Evolutionary conservation across 306 rosid genomes (phyloP), one percentile per base, ranked within the genome.

Genomic region (Casuarina cunninghamiana): DNA sequence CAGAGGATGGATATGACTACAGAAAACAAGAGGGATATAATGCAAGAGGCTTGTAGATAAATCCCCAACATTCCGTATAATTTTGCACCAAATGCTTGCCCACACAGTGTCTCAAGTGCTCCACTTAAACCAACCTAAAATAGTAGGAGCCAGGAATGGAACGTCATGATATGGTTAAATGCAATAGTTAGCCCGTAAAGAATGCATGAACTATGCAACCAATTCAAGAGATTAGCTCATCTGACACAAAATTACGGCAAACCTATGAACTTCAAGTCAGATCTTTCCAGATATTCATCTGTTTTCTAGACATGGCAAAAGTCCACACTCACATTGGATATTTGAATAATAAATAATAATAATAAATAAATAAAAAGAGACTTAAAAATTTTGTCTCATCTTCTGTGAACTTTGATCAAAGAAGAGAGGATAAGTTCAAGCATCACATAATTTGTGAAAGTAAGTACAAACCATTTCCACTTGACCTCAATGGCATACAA

Each of bases 101-200:
- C 98, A 35, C 98, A 94, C 0, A 91, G 87, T 37, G 97, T 94
- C 87, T 94, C 97, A 16, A 94, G 83, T 58, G 96, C 90, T 67
- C 98, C 98, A 79, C 97, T 94, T 69, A 88, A 84, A 9, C 96
- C 98, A 72, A 88, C 81, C 98, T 94, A 68, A 3, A 66, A 63
- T 15, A 62, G 77, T 69, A 78, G 44, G 16, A 75, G 61, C 15
- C 58, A 68, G 35, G 53, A 72, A 57, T 13, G 12, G 53, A 73
- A 54, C 39, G 67, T 3, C 32, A 77, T 21, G 6, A 58, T 0
- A 26, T 19, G 13, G 65, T 58, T 58, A 26, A 26, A n/a, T 4
- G 61, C 9, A 54, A 54, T 3, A 17, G 10, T 19, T 54, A n/a
- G 61, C 10, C 8, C 0, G 26, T n/a, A 54, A 54, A 54, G 26